Evolutionary conservation across 2,329 filamentous ascomycete genomes (phyloP).

Genomic region (Beauveria pseudobassiana): DNA sequence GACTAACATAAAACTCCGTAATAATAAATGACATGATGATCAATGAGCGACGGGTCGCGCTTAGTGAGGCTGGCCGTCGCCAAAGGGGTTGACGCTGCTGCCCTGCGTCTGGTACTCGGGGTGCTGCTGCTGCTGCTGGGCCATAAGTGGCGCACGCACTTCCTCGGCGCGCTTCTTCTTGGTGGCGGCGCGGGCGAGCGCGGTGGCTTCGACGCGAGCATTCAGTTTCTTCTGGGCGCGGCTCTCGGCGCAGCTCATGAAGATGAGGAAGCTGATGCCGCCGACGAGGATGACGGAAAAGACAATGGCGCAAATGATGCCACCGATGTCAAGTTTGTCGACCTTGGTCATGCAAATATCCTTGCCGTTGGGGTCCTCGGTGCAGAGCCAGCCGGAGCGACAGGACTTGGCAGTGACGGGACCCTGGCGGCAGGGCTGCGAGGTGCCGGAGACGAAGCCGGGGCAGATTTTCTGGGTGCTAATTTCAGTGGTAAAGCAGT

Average conservation of each 20-base stretch:
- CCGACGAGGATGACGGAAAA: conserved; percentile 35
- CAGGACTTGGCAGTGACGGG: conserved; percentile 30
- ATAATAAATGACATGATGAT: not conserved
- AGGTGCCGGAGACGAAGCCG: conserved; percentile 28
- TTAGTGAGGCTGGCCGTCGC: conserved; percentile 24
- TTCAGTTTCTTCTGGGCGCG: conserved; percentile 34
- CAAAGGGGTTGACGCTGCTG: conserved; percentile 27
- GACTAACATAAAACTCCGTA: not conserved
- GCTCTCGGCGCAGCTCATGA: conserved; percentile 46
- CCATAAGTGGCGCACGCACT: conserved; percentile 30
- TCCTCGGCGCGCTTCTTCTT: conserved; percentile 33
- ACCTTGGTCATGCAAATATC: conserved; percentile 33
- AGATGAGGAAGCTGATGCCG: conserved; percentile 34
- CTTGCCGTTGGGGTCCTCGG: conserved; percentile 27
- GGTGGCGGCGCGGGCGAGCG: conserved; percentile 40
- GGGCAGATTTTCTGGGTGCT: conserved; percentile 32
- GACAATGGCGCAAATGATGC: conserved; percentile 40
- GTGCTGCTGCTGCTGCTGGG: conserved; percentile 17
- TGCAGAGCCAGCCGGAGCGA: conserved; percentile 37
- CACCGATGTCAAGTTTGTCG: conserved; percentile 33
- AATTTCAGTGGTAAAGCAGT: conserved; percentile 31
- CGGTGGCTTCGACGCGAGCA: conserved; percentile 42
- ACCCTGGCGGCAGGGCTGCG: conserved; percentile 33
- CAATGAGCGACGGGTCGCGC: not conserved
- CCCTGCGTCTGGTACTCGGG: conserved; percentile 14